Evolutionary conservation across 768 basidiomycete genomes (phyloP).

Genomic region (Boletales sp.): DNA sequence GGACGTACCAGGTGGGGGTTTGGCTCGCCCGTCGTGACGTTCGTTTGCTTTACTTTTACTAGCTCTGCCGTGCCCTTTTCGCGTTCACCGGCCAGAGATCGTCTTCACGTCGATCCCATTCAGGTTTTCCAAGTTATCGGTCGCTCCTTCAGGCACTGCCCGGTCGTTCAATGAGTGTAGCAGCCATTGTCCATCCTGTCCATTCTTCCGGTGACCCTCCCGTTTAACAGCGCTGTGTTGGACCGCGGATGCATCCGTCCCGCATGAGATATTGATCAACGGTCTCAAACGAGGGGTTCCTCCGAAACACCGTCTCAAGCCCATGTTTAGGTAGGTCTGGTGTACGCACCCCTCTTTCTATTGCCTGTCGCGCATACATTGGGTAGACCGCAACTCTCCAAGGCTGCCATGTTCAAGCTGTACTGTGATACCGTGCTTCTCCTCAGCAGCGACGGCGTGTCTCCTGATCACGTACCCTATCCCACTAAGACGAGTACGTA

Average conservation of each 20-base stretch:
- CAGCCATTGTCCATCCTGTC: slow-evolving; percentile 7
- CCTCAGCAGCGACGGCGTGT: slow-evolving; percentile 7
- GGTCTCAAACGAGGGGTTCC: slow-evolving; percentile 77
- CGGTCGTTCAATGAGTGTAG: slow-evolving; percentile 71
- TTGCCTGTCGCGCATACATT: neutral
- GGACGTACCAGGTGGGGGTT: slow-evolving; percentile 36
- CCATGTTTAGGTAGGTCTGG: slow-evolving; percentile 56
- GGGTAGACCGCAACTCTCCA: slow-evolving; percentile 50
- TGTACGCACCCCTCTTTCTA: neutral
- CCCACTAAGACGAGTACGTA: slow-evolving; percentile 38
- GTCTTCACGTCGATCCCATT: slow-evolving; percentile 61
- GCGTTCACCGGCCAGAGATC: slow-evolving; percentile 48
- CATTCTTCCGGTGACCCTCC: neutral
- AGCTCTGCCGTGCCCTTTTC: slow-evolving; percentile 50
- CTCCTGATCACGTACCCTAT: slow-evolving; percentile 9
- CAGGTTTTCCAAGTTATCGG: slow-evolving; percentile 46
- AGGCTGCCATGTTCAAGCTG: slow-evolving; percentile 50
- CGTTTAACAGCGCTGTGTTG: slow-evolving; percentile 60
- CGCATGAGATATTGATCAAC: slow-evolving; percentile 68
- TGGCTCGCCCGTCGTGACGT: too few relatives aligned
- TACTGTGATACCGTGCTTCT: slow-evolving; percentile 29
- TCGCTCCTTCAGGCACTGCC: slow-evolving; percentile 25
- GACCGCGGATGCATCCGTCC: slow-evolving; percentile 47
- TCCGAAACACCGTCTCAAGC: slow-evolving; percentile 61
- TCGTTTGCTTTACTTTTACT: slow-evolving; percentile 14